Evolutionary conservation across 2,329 filamentous ascomycete genomes (phyloP).

Genomic region (Epichloe brachyelytri): DNA sequence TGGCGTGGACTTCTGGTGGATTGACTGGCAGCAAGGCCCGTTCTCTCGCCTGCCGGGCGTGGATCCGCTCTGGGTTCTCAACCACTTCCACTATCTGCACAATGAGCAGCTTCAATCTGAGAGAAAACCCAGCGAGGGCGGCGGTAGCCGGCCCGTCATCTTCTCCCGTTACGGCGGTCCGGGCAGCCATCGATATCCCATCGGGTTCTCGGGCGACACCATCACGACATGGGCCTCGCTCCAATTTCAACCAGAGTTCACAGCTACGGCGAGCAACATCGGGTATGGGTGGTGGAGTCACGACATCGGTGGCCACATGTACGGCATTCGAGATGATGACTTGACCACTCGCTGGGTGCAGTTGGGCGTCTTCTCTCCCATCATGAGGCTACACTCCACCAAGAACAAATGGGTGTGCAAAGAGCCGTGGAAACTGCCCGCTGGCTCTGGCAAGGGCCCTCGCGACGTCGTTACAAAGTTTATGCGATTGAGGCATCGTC

Average conservation of each 20-base stretch:
- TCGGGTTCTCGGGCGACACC: slow-evolving; percentile 52
- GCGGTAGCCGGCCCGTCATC: slow-evolving; percentile 29
- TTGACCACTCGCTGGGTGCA: slow-evolving; percentile 48
- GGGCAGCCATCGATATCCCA: slow-evolving; percentile 49
- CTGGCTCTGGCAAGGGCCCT: slow-evolving; percentile 30
- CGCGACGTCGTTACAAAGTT: slow-evolving; percentile 33
- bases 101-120: slow-evolving; percentile 23
- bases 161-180: slow-evolving; percentile 51
- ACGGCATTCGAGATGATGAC: slow-evolving; percentile 43
- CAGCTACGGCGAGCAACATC: slow-evolving; percentile 52
- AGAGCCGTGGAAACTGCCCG: slow-evolving; percentile 42
- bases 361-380: slow-evolving; percentile 46
- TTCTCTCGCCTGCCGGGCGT: slow-evolving; percentile 41
- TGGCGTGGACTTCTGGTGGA: slow-evolving; percentile 53
- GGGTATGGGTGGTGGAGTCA: slow-evolving; percentile 59
- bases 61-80: slow-evolving; percentile 52
- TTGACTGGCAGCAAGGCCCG: slow-evolving; percentile 54
- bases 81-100: slow-evolving; percentile 51
- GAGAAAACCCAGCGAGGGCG: slow-evolving; percentile 12
- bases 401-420: slow-evolving; percentile 45
- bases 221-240: slow-evolving; percentile 47
- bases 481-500: slow-evolving; percentile 40
- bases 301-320: slow-evolving; percentile 52
- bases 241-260: slow-evolving; percentile 53
- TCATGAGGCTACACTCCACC: slow-evolving; percentile 47